Base-by-base conservation (phyloP, 352 stramenopile genomes). In the Globisporangium acanthophoron region DNA sequence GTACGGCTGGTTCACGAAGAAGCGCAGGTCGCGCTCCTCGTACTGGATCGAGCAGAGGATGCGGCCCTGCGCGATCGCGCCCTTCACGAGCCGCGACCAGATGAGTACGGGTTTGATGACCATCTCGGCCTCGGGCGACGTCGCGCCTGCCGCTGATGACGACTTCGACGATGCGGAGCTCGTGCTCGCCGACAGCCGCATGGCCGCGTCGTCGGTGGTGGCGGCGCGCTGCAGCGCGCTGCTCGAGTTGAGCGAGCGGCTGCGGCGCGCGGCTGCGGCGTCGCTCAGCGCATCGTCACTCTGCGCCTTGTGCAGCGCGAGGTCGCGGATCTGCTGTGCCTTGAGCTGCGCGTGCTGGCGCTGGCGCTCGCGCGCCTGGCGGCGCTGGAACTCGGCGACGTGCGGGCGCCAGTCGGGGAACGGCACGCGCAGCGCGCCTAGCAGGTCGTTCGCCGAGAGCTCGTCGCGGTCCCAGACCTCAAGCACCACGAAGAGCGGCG, bases 391-490 rank as follows among this genome's bases (percentile, higher is more conserved):
- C 50, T 83, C 65, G 13, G 71, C 61, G 15, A 88, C 71, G 20
- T 83, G 65, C 52, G 64, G 54, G 16, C 74, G 74, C 79, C 80
- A 90, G 52, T 84, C 74, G 1, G 82, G 82, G 43, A 92, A 92
- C 15, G 80, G 76, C 37, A 90, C 76, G 27, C 82, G 82, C 56
- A 92, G 62, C 20, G 78, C 62, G 24, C 82, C 82, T 3, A 94
- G 58, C 47, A 90, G 61, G 46, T 92, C 85, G 57, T 78, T 91
- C 31, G 70, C 58, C 13, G 73, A 76, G 20, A 92, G 62, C 27
- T 91, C 85, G 58, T 94, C 85, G 60, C 74, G 77, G 65, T 90
- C 80, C 49, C 70, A 75, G 3, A 94, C 71, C 52, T 94, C 82
- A n/a, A 92, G 69, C 64, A 74, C 71, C 3, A 92, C 69, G 65